Evolutionary conservation across 75 land plant genomes (phyloP).

Genomic region (Azolla pinnata): DNA sequence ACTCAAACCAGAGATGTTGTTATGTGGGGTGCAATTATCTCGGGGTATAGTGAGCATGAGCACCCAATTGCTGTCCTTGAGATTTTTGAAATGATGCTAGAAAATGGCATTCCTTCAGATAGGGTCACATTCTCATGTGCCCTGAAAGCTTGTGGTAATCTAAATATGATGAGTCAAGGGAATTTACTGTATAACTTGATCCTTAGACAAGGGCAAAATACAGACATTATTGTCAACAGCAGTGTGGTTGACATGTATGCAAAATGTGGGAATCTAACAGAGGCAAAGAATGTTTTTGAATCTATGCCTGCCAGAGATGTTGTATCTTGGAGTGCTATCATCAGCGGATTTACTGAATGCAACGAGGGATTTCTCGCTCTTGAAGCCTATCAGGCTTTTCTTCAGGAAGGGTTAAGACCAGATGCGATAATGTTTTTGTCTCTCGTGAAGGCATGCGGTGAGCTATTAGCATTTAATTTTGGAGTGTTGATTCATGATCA

Average conservation of each 20-base stretch:
- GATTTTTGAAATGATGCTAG: constrained; percentile 22
- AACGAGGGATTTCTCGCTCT: constrained; percentile 5
- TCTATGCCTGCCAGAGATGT: constrained; percentile 37
- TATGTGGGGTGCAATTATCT: background rate
- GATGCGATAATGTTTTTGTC: background rate
- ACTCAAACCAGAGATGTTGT: background rate
- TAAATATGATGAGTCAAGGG: constrained; percentile 30
- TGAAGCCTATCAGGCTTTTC: background rate
- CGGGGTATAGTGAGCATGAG: constrained; percentile 5
- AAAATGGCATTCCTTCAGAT: constrained; percentile 17
- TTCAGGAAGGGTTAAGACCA: background rate
- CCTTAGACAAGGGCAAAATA: constrained; percentile 22
- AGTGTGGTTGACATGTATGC: constrained; percentile 51
- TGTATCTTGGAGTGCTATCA: constrained; percentile 57
- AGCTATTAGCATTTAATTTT: background rate
- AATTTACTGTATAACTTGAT: constrained; percentile 32
- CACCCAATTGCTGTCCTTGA: no score
- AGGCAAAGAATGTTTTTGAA: constrained; percentile 35
- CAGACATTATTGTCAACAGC: constrained; percentile 36
- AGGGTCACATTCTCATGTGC: constrained; percentile 32
- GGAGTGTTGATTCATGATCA: constrained; percentile 8
- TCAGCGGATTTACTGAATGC: constrained; percentile 25
- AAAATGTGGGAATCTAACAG: constrained; percentile 33
- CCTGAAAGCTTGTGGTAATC: constrained; percentile 32
- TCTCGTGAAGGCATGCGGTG: background rate